Conservation (phyloP, 768 basidiomycete genomes). For the Grammothele lineata region DNA sequence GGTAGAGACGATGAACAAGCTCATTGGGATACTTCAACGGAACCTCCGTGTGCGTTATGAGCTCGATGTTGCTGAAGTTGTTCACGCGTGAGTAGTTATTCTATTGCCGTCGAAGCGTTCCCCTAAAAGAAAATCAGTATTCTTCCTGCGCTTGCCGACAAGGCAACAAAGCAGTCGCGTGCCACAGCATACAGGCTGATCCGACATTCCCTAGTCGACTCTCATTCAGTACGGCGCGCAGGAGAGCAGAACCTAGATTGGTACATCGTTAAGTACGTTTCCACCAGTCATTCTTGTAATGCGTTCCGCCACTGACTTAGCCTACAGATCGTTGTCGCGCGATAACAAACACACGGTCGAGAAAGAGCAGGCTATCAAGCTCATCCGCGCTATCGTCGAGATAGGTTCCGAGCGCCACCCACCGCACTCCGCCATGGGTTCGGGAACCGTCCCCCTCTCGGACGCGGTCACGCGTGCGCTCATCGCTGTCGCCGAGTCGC, state of each 20-base stretch:
- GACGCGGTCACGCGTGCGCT: constrained; percentile 81
- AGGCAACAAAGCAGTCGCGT: constrained; percentile 64
- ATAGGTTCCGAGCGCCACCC: constrained; percentile 60
- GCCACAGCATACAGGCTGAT: constrained; percentile 82
- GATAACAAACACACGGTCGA: constrained; percentile 81
- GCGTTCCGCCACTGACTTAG: constrained; percentile 1
- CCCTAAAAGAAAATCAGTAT: constrained; percentile 45
- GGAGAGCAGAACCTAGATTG: constrained; percentile 71
- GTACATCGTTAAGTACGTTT: constrained; percentile 77
- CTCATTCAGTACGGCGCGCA: constrained; percentile 62
- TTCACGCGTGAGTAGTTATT: constrained; percentile 62
- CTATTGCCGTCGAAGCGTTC: not conserved
- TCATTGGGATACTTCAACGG: constrained; percentile 63
- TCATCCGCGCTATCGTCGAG: constrained; percentile 79
- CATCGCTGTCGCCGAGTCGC: constrained; percentile 90
- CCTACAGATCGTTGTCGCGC: constrained; percentile 69
- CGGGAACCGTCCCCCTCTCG: constrained; percentile 56
- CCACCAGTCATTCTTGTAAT: constrained; percentile 15
- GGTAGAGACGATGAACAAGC: constrained; percentile 58
- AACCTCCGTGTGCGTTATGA: constrained; percentile 77
- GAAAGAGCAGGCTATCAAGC: constrained; percentile 89
- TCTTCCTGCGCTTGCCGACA: constrained; percentile 76
- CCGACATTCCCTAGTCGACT: constrained; percentile 72
- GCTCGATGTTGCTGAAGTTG: constrained; percentile 60
- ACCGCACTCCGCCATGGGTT: constrained; percentile 35